phyloP scores from a whole-genome alignment of 192 early-diverging fungal genomes.

The Coemansia sp. region DNA sequence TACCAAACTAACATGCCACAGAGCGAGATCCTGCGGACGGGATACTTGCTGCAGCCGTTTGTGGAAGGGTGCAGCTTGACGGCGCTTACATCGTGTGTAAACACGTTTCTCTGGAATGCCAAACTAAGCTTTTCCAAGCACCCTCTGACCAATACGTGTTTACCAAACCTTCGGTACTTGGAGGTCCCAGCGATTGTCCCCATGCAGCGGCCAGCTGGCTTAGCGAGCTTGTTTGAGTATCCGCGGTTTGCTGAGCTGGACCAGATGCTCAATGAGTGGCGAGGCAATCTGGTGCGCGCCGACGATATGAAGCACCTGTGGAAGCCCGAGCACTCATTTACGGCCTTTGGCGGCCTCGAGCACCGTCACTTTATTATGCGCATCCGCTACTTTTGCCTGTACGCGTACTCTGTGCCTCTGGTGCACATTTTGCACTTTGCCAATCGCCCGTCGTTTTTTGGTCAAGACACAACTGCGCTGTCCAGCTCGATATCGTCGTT shows the following conservation, averaged over 20 bases:
- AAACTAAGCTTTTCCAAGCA: conserved; percentile 17
- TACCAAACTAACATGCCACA: neutral
- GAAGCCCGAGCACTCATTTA: conserved; percentile 5
- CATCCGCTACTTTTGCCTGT: conserved; percentile 40
- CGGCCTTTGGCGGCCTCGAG: conserved; percentile 28
- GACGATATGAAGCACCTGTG: conserved; percentile 7
- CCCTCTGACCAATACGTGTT: conserved; percentile 17
- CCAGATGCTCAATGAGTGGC: conserved; percentile 23
- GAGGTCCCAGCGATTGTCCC: neutral
- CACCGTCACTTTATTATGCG: conserved; percentile 38
- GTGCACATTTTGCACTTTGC: conserved; percentile 32
- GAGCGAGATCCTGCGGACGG: neutral
- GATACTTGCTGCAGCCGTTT: conserved; percentile 16
- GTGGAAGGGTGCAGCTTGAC: conserved; percentile 26
- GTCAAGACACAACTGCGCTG: neutral
- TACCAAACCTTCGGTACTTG: conserved; percentile 18
- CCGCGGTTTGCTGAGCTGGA: conserved; percentile 28
- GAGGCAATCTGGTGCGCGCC: conserved; percentile 14
- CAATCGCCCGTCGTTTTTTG: conserved; percentile 47
- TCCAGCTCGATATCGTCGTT: neutral
- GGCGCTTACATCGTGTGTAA: conserved; percentile 20
- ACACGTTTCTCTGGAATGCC: conserved; percentile 33
- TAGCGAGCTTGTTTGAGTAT: conserved; percentile 32
- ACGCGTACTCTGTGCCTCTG: conserved; percentile 25
- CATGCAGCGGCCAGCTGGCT: neutral